Conservation (phyloP, 257 asterid species). For the Przewalskia tangutica region DNA sequence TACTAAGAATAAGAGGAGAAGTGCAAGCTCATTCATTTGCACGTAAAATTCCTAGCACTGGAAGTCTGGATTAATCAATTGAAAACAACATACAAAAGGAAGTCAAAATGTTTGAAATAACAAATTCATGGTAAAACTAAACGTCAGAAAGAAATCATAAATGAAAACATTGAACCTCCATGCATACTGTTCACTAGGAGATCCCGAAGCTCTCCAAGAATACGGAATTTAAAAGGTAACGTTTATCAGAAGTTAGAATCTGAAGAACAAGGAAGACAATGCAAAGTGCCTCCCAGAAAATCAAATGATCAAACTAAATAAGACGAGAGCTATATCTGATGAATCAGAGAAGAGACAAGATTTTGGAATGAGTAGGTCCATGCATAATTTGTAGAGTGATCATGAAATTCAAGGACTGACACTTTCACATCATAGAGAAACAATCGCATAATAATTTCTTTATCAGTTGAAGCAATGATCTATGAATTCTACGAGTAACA, state of each 20-base stretch:
- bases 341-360: not conserved
- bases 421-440: not conserved
- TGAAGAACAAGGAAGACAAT: not conserved
- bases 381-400: not conserved
- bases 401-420: not conserved
- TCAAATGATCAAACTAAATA: not conserved
- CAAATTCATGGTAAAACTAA: not conserved
- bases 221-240: no score
- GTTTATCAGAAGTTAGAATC: no score
- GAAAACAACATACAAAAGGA: not conserved
- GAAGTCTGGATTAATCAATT: not conserved
- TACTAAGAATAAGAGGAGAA: not conserved
- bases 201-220: not conserved
- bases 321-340: not conserved
- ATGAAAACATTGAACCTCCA: not conserved
- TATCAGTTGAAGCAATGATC: not conserved
- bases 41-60: not conserved
- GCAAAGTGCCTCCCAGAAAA: not conserved
- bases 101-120: not conserved
- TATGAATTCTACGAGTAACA: not conserved
- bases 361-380: not conserved
- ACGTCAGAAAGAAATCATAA: not conserved
- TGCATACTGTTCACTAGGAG: not conserved
- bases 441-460: not conserved
- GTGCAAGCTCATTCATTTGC: not conserved